Conservation (phyloP, 73 alveolate species). For the Paramecium octaurelia region DNA sequence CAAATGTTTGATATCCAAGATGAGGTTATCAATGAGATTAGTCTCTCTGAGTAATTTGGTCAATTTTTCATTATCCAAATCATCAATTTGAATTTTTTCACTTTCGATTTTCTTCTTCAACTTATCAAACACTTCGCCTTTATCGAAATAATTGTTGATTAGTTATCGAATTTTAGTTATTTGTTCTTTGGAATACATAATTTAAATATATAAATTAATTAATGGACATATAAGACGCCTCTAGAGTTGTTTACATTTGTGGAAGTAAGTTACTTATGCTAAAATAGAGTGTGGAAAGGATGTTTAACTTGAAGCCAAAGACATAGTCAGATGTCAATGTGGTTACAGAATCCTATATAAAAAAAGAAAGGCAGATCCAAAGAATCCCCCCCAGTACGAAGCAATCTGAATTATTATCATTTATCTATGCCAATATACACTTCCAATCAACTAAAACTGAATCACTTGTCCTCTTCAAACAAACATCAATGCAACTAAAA, state of each 20-base stretch:
- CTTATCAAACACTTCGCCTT: slow-evolving; percentile 7
- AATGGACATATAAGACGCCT: slow-evolving; percentile 27
- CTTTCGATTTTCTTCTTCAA: slow-evolving; percentile 1
- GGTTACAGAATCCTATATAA: slow-evolving; percentile 39
- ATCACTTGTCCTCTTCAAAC: background rate
- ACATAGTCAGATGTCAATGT: slow-evolving; percentile 34
- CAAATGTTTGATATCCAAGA: slow-evolving; percentile 21
- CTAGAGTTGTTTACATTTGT: slow-evolving; percentile 44
- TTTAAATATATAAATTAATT: background rate
- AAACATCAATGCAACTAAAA: background rate
- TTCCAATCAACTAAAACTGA: background rate
- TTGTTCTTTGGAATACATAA: slow-evolving; percentile 40
- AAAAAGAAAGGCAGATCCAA: slow-evolving; percentile 51
- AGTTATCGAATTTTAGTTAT: slow-evolving; percentile 32
- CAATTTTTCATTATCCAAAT: slow-evolving; percentile 37
- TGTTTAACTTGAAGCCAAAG: slow-evolving; percentile 40
- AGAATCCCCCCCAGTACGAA: slow-evolving; percentile 40
- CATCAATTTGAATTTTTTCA: background rate
- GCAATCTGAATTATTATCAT: background rate
- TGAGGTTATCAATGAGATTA: slow-evolving; percentile 13
- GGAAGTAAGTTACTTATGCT: background rate
- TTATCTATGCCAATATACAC: background rate
- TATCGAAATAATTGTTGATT: slow-evolving; percentile 13
- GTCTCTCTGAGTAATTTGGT: slow-evolving; percentile 32
- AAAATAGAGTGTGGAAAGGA: slow-evolving; percentile 42